These are phyloP conservation scores for Euptelea pleiosperma DNA, from an alignment of 164 flowering plant species.

Conservation along the genomic window DNA sequence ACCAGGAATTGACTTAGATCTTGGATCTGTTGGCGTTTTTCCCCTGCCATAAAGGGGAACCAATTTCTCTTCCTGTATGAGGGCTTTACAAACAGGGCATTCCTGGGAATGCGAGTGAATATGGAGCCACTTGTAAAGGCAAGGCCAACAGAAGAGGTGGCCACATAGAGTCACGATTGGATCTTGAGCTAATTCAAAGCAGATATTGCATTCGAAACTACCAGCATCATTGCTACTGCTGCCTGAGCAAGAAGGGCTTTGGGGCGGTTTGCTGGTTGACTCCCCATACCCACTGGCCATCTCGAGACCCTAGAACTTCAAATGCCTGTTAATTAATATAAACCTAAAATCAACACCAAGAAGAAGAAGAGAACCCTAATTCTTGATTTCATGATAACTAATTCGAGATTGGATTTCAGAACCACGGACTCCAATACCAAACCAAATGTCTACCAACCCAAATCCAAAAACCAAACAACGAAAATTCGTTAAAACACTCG, in stretches of 20 bases:
- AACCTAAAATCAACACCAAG: neutral
- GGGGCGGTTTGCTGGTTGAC: constrained; percentile 41
- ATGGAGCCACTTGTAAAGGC: constrained; percentile 74
- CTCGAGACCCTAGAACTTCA: constrained; percentile 8
- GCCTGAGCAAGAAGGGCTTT: constrained; percentile 42
- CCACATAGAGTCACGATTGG: constrained; percentile 81
- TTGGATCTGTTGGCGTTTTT: constrained; percentile 51
- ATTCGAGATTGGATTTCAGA: no score
- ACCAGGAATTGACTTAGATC: constrained; percentile 63
- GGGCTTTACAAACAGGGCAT: constrained; percentile 85
- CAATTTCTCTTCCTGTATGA: constrained; percentile 63
- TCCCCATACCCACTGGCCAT: constrained; percentile 45
- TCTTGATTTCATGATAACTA: neutral
- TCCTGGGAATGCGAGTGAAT: constrained; percentile 62
- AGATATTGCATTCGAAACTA: constrained; percentile 77
- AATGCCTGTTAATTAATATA: constrained; percentile 1
- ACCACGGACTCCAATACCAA: neutral
- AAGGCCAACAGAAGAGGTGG: constrained; percentile 85
- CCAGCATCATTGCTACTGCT: constrained; percentile 42
- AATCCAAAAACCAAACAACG: neutral
- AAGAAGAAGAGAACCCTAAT: neutral
- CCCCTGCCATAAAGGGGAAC: constrained; percentile 86
- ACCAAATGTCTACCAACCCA: neutral
- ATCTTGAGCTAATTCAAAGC: constrained; percentile 82
- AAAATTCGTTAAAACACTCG: no score